Base-by-base conservation (phyloP, 2,329 filamentous ascomycete genomes). In the Sarocladium oryzae region DNA sequence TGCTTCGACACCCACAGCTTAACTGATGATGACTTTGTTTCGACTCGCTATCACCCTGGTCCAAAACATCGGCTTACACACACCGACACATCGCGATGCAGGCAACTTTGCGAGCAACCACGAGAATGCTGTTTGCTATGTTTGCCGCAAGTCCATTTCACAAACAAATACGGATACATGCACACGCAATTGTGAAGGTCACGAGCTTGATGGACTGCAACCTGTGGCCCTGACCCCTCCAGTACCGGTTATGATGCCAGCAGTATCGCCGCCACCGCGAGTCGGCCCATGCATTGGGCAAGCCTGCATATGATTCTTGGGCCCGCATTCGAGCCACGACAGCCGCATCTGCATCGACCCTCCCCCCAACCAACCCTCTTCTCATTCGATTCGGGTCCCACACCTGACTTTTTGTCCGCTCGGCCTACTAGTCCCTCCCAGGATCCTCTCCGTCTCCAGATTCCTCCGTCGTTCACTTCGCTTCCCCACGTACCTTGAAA, bases 261-360 rank as follows among this genome's bases (percentile, higher is more conserved):
- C 28, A 28, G 9, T 13, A 48, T 20, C 43, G 16, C 43, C 15
- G 43, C 43, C 43, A 21, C 26, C 28, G 26, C 43, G 43, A 48
- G 4, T 48, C 43, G 43, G 43, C 21, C 24, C 43, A 48, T 48
- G 43, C 43, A 48, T 68, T 66, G 63, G 65, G 64, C 61, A 58
- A 66, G 57, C 63, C 60, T 67, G 65, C 66, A 68, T 67, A 61
- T 59, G 56, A 58, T 66, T 58, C 61, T 57, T 56, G 60, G 63
- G 62, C 60, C 62, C 62, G 63, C 63, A 68, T 63, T 68, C 66
- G 66, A 68, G 66, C 66, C 66, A 68, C 66, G 66, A 68, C 66
- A 67, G 58, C 63, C 60, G 60, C 60, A 60, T 56, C 56, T 56
- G 57, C 46, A 49, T 49, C 46, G 18, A 49, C 30, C 18, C 46